Base-by-base conservation (phyloP, 129 eudicot genomes). In the Logfia minima region DNA sequence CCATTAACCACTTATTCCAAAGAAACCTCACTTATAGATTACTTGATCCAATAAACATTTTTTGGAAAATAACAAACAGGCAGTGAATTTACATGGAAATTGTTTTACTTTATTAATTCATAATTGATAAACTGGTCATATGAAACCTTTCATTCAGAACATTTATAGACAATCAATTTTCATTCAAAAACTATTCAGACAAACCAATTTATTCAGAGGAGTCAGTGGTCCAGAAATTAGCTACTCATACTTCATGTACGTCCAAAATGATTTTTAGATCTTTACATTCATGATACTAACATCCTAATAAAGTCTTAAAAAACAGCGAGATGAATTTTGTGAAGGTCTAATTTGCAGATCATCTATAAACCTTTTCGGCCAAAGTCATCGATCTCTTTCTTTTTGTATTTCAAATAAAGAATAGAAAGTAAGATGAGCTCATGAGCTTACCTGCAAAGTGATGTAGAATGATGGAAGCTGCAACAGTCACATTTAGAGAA, bases 381-480 rank as follows among this genome's bases (percentile, higher is more conserved):
- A 23, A 23, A 4, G 19, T 14, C 34, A 26, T 64, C 19, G 11
- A 9, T 19, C 32, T 11, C 7, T 11, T 11, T 61, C 4, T 65
- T 3, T 16, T 65, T 31, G 10, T 26, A 32, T 65, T 1, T 5
- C 8, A 29, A 21, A 17, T 29, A 6, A 31, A 34, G 3, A 23
- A 55, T 2, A 45, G 16, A 13, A 52, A 68, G 45, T 69, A 58
- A 28, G 14, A 52, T 5, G 62, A 66, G 59, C 7, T 76, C 14
- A 52, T 5, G 62, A 66, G 59, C 7, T 76, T 87, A 95, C 99
- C 97, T 79, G 85, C 99, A 89, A 85, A 95, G 62, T 95, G 97
- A 86, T 95, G 99, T 41, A 95, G 88, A 61, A 91, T 84, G 39
- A 95, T 95, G 66, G 99, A 95, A 75, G 99, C 99, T 45, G 99